phyloP scores from a whole-genome alignment of 768 basidiomycete species.

The Boletus bicolor region DNA sequence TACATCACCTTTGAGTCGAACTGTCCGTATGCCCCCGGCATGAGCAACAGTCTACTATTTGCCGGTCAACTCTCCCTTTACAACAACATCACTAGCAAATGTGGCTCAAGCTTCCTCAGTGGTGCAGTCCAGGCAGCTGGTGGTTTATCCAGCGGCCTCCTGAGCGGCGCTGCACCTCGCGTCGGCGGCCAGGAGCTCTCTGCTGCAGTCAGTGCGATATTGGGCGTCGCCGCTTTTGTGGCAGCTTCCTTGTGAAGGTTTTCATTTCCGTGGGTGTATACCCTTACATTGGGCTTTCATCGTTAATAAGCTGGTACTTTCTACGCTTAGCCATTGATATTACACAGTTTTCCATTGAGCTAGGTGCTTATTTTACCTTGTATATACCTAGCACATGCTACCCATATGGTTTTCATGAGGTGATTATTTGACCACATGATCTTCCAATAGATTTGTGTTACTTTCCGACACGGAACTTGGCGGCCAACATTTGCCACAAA shows the following conservation, averaged over 20 bases:
- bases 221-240: slow-evolving; percentile 34
- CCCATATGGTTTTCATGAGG: not conserved
- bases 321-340: slow-evolving; percentile 10
- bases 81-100: slow-evolving; percentile 54
- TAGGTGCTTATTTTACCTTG: slow-evolving; percentile 12
- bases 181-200: slow-evolving; percentile 25
- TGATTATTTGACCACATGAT: not conserved
- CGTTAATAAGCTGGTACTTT: slow-evolving; percentile 23
- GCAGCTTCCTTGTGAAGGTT: slow-evolving; percentile 27
- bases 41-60: slow-evolving; percentile 62
- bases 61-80: slow-evolving; percentile 65
- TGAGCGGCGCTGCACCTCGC: slow-evolving; percentile 31
- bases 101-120: slow-evolving; percentile 69
- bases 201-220: slow-evolving; percentile 29
- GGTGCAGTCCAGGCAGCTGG: slow-evolving; percentile 70
- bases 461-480: slow-evolving; percentile 1
- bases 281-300: slow-evolving; percentile 17
- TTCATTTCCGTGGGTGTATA: slow-evolving; percentile 14
- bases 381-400: slow-evolving; percentile 19
- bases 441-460: not conserved
- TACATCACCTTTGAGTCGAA: slow-evolving; percentile 77
- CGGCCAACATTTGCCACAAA: not conserved
- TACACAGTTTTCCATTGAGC: slow-evolving; percentile 8
- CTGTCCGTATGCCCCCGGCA: slow-evolving; percentile 73
- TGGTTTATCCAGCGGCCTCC: slow-evolving; percentile 40